Conservation (phyloP, 345 rosid species). For the Hibiscus syriacus region DNA sequence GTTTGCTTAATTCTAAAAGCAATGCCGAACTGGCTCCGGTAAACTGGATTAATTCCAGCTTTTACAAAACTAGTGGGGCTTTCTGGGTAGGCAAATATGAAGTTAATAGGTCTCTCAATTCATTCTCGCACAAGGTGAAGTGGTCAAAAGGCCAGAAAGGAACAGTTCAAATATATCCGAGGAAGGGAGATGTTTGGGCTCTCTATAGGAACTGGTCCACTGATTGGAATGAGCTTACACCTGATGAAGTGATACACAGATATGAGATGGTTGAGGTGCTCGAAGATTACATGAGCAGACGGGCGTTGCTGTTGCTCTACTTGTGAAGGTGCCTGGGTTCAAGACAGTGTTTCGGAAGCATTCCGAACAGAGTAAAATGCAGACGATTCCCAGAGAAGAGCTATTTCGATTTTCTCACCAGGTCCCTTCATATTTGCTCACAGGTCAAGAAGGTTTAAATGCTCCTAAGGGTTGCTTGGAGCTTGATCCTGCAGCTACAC, state of each 20-base stretch:
- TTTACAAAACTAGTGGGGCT: slow-evolving; percentile 46
- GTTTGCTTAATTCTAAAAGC: slow-evolving; percentile 53
- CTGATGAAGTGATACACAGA: slow-evolving; percentile 32
- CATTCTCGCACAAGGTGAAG: no score
- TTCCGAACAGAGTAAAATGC: slow-evolving; percentile 12
- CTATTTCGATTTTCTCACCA: slow-evolving; percentile 60
- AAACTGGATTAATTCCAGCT: slow-evolving; percentile 51
- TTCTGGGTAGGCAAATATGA: no score
- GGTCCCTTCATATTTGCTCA: no score
- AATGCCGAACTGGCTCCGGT: slow-evolving; percentile 40
- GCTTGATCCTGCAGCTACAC: no score
- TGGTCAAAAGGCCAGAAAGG: no score
- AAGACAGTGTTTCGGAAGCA: slow-evolving; percentile 36
- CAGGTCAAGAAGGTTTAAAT: no score
- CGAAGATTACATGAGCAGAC: slow-evolving; percentile 36
- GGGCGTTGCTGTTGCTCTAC: slow-evolving; percentile 42
- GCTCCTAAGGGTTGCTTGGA: no score
- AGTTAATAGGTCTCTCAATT: no score
- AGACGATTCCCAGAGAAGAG: slow-evolving; percentile 42
- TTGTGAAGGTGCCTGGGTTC: slow-evolving; percentile 49
- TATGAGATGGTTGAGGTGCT: slow-evolving; percentile 68
- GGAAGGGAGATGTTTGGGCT: no score
- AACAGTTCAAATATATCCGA: no score
- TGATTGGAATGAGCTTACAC: no score
- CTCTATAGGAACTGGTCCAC: no score